Conservation (phyloP, 495 filamentous ascomycete genomes). For the Xylaria castorea region DNA sequence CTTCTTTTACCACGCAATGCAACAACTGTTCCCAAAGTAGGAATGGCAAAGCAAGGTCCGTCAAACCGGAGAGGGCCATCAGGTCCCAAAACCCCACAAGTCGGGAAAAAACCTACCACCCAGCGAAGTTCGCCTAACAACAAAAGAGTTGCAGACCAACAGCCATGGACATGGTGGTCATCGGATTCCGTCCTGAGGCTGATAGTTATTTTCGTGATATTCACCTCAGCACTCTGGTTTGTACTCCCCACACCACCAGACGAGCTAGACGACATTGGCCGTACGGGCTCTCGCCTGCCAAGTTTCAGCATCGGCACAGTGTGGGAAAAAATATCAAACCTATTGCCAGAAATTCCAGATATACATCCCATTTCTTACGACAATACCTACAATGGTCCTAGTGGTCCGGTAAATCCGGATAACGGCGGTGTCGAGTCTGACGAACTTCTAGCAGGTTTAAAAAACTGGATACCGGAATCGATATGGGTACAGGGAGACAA, state of each 20-base stretch:
- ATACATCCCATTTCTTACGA: background rate
- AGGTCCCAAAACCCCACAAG: background rate
- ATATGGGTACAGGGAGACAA: conserved; percentile 49
- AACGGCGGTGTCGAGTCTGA: conserved; percentile 6
- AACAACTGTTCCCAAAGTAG: background rate
- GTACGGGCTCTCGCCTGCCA: background rate
- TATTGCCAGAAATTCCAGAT: conserved; percentile 25
- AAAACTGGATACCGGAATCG: conserved; percentile 46
- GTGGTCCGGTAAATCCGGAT: background rate
- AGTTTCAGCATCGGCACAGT: conserved; percentile 16
- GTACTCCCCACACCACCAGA: conserved; percentile 4
- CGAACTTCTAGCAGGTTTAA: conserved; percentile 37
- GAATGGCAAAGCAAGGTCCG: background rate
- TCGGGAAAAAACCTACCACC: background rate
- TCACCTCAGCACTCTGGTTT: background rate
- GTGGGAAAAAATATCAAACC: conserved; percentile 24
- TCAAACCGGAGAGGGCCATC: background rate
- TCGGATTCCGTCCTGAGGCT: background rate
- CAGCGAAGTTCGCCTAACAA: background rate
- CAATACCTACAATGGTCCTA: background rate
- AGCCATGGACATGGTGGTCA: background rate
- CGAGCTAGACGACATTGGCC: background rate
- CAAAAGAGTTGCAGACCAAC: background rate
- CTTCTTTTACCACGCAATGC: background rate
- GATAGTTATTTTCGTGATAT: background rate